phyloP scores from a whole-genome alignment of 2,329 filamentous ascomycete genomes.

The Penicillium frequentans region DNA sequence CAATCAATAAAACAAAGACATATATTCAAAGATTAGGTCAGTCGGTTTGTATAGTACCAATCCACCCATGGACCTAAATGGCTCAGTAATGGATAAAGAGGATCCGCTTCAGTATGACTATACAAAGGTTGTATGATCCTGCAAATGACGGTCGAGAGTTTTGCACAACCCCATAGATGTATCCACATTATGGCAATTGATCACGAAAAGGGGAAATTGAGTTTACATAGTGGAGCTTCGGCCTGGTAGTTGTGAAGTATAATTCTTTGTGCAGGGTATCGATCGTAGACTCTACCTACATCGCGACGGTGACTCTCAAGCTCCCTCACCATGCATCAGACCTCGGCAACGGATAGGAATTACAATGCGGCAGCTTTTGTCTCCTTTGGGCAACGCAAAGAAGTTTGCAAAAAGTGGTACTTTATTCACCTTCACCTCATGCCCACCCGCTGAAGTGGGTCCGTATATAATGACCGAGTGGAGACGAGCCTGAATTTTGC shows the following conservation, averaged over 20 bases:
- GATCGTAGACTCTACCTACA: neutral
- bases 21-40: too few relatives aligned
- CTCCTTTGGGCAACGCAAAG: too few relatives aligned
- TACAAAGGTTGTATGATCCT: too few relatives aligned
- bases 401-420: neutral
- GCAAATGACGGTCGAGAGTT: neutral
- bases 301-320: too few relatives aligned
- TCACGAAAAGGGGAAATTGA: neutral
- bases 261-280: neutral
- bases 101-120: too few relatives aligned
- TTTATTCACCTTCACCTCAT: neutral
- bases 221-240: neutral
- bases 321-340: too few relatives aligned
- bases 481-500: neutral
- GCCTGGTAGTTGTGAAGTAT: neutral
- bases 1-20: too few relatives aligned
- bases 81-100: too few relatives aligned
- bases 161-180: neutral
- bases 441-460: neutral
- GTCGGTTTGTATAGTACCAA: too few relatives aligned
- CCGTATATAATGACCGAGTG: neutral
- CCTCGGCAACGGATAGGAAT: too few relatives aligned
- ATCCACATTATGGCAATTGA: neutral
- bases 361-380: too few relatives aligned
- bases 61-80: too few relatives aligned